Evolutionary conservation across 2,329 filamentous ascomycete species (phyloP).

Genomic region (Fusarium brachygibbosum): DNA sequence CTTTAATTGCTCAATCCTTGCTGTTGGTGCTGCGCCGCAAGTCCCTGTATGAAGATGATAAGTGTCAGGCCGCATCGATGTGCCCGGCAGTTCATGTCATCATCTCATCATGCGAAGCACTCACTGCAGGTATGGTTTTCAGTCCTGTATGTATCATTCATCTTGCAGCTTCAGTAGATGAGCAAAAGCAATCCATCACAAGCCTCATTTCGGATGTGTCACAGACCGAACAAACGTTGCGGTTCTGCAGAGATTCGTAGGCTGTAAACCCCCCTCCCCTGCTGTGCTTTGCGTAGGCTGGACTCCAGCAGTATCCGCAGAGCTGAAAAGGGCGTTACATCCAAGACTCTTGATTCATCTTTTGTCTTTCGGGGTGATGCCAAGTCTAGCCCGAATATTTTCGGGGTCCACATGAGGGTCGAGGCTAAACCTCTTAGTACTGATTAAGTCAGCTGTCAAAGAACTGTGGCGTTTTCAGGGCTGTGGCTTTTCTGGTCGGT

Average conservation of each 20-base stretch:
- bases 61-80: slow-evolving; percentile 29
- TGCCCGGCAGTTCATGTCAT: slow-evolving; percentile 35
- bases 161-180: slow-evolving; percentile 15
- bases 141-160: background rate
- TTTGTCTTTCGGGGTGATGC: slow-evolving; percentile 30
- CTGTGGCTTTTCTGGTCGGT: background rate
- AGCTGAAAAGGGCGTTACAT: slow-evolving; percentile 47
- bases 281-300: slow-evolving; percentile 8
- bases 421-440: background rate
- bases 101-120: background rate
- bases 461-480: slow-evolving; percentile 24
- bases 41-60: slow-evolving; percentile 15
- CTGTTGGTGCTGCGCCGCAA: slow-evolving; percentile 17
- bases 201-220: slow-evolving; percentile 45
- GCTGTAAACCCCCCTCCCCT: slow-evolving; percentile 11
- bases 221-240: slow-evolving; percentile 22
- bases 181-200: slow-evolving; percentile 44
- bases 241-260: background rate
- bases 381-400: slow-evolving; percentile 41
- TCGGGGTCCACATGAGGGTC: slow-evolving; percentile 41
- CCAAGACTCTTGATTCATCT: slow-evolving; percentile 37
- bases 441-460: slow-evolving; percentile 3
- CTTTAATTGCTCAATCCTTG: slow-evolving; percentile 15
- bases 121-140: background rate
- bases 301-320: slow-evolving; percentile 37